Evolutionary conservation across 768 basidiomycete genomes (phyloP).

Genomic region (Boletales sp.): DNA sequence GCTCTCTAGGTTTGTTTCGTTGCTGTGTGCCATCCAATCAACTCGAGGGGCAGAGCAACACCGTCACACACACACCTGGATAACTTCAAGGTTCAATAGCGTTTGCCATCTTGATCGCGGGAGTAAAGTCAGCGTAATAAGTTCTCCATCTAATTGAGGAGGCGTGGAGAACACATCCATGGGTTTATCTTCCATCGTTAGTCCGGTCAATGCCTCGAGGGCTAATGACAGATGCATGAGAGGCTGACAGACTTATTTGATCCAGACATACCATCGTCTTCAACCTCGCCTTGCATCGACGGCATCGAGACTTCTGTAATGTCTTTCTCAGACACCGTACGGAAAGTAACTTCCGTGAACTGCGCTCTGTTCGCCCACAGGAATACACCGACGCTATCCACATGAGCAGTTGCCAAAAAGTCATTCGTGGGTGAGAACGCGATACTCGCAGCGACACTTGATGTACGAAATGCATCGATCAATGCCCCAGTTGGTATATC

Average conservation of each 20-base stretch:
- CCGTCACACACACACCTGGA: constrained; percentile 55
- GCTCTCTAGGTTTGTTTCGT: constrained; percentile 95
- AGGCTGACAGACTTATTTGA: not conserved
- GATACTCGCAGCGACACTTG: constrained; percentile 84
- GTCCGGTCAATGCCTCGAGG: constrained; percentile 66
- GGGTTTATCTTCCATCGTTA: constrained; percentile 58
- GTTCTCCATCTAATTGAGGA: constrained; percentile 82
- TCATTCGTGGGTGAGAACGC: constrained; percentile 94
- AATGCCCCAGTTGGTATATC: constrained; percentile 91
- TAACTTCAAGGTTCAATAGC: constrained; percentile 91
- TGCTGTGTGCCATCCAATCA: constrained; percentile 43
- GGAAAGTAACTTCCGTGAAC: constrained; percentile 80
- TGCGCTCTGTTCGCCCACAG: constrained; percentile 99
- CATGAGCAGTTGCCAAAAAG: constrained; percentile 92
- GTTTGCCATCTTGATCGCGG: constrained; percentile 97
- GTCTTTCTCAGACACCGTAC: constrained; percentile 74
- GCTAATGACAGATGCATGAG: constrained; percentile 37
- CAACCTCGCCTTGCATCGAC: constrained; percentile 75
- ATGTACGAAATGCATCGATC: constrained; percentile 88
- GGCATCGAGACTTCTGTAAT: constrained; percentile 70
- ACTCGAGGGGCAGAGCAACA: not conserved
- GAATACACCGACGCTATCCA: constrained; percentile 91
- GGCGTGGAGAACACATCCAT: constrained; percentile 78
- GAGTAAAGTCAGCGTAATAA: constrained; percentile 90
- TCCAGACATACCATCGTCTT: constrained; percentile 68